phyloP scores from a whole-genome alignment of 768 basidiomycete genomes.

The Boletus rufocinnamomeus region DNA sequence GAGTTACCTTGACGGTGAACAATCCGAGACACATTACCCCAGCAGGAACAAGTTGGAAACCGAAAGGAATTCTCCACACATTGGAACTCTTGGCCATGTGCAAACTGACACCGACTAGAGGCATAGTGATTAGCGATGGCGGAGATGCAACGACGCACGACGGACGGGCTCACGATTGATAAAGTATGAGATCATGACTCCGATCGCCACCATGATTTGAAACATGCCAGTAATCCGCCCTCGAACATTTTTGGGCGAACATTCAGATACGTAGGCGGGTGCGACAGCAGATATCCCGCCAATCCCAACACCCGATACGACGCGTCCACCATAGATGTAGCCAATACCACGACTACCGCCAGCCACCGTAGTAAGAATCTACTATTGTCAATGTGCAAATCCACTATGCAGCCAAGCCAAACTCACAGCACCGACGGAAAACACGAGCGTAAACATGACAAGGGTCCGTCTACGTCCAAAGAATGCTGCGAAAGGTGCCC shows the following conservation, averaged over 20 bases:
- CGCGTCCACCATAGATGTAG: constrained; percentile 80
- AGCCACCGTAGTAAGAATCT: constrained; percentile 75
- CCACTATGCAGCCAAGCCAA: constrained; percentile 25
- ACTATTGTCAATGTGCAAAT: neutral
- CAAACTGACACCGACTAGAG: constrained; percentile 57
- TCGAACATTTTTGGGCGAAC: constrained; percentile 82
- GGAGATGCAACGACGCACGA: neutral
- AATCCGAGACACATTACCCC: constrained; percentile 70
- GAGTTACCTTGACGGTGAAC: constrained; percentile 57
- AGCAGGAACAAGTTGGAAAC: constrained; percentile 72
- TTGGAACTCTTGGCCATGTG: constrained; percentile 48
- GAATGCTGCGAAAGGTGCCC: constrained; percentile 40
- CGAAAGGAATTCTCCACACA: constrained; percentile 75
- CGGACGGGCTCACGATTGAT: constrained; percentile 59
- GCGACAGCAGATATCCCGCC: constrained; percentile 84
- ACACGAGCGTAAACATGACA: constrained; percentile 60
- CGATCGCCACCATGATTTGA: constrained; percentile 83
- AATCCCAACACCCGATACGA: constrained; percentile 77
- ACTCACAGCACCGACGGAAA: constrained; percentile 68
- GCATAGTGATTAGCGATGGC: constrained; percentile 3
- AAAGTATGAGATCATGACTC: constrained; percentile 86
- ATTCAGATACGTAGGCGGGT: constrained; percentile 86
- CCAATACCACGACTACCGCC: constrained; percentile 54
- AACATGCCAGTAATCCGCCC: constrained; percentile 85
- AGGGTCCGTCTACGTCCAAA: constrained; percentile 71